Conservation (phyloP, 345 rosid genomes). For the Jatropha curcas region DNA sequence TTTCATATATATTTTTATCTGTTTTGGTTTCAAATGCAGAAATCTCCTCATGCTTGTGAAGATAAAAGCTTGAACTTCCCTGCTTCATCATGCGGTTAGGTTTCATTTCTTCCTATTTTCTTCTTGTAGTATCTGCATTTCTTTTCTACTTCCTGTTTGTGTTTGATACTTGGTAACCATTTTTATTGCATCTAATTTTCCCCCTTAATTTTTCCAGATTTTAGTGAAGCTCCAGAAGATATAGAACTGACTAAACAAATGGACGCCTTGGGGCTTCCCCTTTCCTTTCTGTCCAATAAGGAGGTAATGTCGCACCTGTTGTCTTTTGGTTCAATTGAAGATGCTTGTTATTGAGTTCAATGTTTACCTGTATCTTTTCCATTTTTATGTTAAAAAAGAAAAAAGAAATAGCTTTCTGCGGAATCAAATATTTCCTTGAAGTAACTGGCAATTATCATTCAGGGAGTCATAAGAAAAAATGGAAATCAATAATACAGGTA, state of each 20-base stretch:
- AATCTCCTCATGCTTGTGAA: conserved; percentile 19
- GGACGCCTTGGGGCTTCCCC: conserved; percentile 76
- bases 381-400: not conserved
- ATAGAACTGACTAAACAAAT: conserved; percentile 51
- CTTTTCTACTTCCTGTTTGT: not conserved
- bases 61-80: conserved; percentile 24
- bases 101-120: conserved; percentile 1
- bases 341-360: not conserved
- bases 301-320: conserved; percentile 37
- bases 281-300: conserved; percentile 66
- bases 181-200: not conserved
- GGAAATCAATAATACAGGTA: not conserved
- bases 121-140: not conserved
- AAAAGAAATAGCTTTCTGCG: not conserved
- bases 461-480: not conserved
- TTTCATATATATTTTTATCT: not conserved
- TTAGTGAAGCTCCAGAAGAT: conserved; percentile 35
- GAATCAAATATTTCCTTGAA: not conserved
- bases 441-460: not conserved
- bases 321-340: not conserved
- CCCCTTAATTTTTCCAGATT: conserved; percentile 30
- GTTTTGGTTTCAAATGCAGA: conserved; percentile 32
- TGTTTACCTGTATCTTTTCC: too few relatives aligned
- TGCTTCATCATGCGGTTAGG: conserved; percentile 31
- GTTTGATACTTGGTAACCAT: too few relatives aligned